Evolutionary conservation across 805 yeast genomes (phyloP).

Genomic region (Jamesozyma lodderae): DNA sequence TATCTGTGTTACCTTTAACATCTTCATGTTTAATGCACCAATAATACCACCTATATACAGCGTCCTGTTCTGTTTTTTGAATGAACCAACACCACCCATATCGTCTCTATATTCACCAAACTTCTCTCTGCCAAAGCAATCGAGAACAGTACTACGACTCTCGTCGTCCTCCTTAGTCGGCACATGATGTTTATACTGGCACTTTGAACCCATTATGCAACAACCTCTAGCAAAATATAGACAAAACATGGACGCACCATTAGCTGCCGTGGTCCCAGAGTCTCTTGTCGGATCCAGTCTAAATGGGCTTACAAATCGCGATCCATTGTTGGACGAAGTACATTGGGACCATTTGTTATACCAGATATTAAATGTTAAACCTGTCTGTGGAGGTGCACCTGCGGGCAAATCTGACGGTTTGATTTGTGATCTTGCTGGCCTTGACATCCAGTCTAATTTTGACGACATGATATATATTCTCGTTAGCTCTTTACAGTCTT

Average conservation of each 20-base stretch:
- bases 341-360: constrained; percentile 73
- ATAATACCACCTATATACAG: constrained; percentile 59
- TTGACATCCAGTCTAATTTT: constrained; percentile 26
- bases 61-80: constrained; percentile 60
- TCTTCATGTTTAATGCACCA: constrained; percentile 34
- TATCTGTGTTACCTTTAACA: constrained; percentile 32
- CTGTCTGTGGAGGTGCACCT: constrained; percentile 67
- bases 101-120: constrained; percentile 78
- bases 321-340: constrained; percentile 25
- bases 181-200: constrained; percentile 69
- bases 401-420: constrained; percentile 48
- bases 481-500: not conserved
- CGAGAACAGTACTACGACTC: constrained; percentile 35
- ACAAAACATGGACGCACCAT: constrained; percentile 52
- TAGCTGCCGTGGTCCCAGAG: constrained; percentile 69
- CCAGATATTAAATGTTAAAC: constrained; percentile 80
- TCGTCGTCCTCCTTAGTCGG: constrained; percentile 53
- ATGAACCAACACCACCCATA: constrained; percentile 89
- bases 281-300: constrained; percentile 54
- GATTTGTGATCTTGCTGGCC: constrained; percentile 67
- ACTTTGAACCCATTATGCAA: constrained; percentile 68
- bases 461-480: not conserved
- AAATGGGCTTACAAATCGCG: constrained; percentile 45
- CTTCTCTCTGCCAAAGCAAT: constrained; percentile 90
- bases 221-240: constrained; percentile 83